These are phyloP conservation scores for Alisma plantagoaquatica DNA, from an alignment of 106 monocot genomes.

Conservation along the genomic window DNA sequence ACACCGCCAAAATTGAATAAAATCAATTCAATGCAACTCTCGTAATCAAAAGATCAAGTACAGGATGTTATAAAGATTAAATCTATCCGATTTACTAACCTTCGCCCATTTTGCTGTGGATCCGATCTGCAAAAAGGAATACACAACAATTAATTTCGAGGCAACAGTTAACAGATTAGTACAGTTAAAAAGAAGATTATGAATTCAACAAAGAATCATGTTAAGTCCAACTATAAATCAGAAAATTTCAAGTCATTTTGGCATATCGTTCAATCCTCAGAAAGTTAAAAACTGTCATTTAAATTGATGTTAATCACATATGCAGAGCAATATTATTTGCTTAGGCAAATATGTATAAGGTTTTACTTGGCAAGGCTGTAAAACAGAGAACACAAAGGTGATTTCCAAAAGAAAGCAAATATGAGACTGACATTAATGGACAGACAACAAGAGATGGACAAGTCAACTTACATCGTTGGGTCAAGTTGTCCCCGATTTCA, in stretches of 20 bases:
- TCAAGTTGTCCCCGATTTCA: conserved; percentile 89
- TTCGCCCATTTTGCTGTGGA: conserved; percentile 98
- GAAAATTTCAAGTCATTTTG: background rate
- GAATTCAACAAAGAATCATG: background rate
- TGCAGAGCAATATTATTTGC: no score
- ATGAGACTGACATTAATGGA: no score
- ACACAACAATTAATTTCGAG: background rate
- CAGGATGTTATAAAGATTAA: no score
- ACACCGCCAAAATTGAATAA: no score
- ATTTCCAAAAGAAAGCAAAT: no score
- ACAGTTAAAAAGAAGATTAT: background rate
- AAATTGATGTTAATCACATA: background rate
- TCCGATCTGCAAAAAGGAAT: conserved; percentile 46
- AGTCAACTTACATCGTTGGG: conserved; percentile 94
- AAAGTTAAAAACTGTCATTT: background rate
- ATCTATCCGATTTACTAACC: conserved; percentile 60
- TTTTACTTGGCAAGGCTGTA: no score
- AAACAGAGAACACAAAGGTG: no score
- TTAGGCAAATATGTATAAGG: no score
- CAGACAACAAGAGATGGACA: no score
- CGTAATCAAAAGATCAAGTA: no score
- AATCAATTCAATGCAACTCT: no score
- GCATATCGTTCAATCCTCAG: background rate
- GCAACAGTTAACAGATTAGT: background rate
- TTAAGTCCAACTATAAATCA: background rate